Evolutionary conservation across 805 yeast genomes (phyloP), one percentile per base, ranked within the genome.

Genomic region (Wickerhamomyces mucosus): DNA sequence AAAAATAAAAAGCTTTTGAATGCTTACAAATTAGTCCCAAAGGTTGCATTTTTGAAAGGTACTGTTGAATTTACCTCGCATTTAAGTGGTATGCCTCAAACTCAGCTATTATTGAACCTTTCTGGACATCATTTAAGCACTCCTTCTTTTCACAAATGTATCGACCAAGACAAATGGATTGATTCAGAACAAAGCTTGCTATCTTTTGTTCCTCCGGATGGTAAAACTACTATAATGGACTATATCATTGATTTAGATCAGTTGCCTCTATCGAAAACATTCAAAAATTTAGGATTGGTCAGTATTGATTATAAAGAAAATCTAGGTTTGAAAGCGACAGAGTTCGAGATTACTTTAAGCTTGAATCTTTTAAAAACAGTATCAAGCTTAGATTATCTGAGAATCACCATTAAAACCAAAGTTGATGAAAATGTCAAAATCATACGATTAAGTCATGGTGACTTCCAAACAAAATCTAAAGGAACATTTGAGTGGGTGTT

Each of bases 151-250:
- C 96, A 89, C 51, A 68, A 65, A 28, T 78, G 89, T 51, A 71
- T 88, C 2, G 65, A 75, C 28, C 41, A 66, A 1, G 65, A 61
- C 9, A 55, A 56, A 14, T 80, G 85, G 84, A 32, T 46, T 2
- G 38, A 46, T 21, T 46, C 46, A 5, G 67, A 69, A 1, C 75
- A 74, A 1, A 13, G 7, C 5, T 40, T 56, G 0, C 49, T 86
- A 20, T 62, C 74, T 13, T 84, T 89, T 46, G 66, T 81, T 14
- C 98, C 97, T 5, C 95, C 97, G 0, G 96, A 89, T 54, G 96
- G 94, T 6, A 67, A 61, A 36, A 72, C 74, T 25, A 61, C 65
- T 3, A 50, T 88, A 15, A 69, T 78, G 67, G 55, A 69, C 8
- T 88, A 88, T 53, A 62, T 68, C 6, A 52, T 81, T 19, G 81